These are phyloP conservation scores for Hypseocharis bilobata DNA, from an alignment of 441 rosid genomes.

Conservation along the genomic window DNA sequence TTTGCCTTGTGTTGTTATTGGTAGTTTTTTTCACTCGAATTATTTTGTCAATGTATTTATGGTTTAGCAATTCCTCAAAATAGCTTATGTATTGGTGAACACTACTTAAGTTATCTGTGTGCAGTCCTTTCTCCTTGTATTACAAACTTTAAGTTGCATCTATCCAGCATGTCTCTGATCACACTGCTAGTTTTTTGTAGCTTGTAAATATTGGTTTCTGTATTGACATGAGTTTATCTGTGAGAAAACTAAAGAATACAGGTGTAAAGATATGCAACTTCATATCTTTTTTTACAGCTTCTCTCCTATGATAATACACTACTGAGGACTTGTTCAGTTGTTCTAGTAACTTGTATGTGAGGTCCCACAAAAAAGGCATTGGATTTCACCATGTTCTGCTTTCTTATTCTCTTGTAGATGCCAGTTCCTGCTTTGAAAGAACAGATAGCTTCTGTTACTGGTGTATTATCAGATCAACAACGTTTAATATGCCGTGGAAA, in stretches of 20 bases:
- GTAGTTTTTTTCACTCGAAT: background rate
- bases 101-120: background rate
- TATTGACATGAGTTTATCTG: background rate
- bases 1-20: background rate
- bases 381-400: background rate
- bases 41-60: background rate
- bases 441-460: conserved; percentile 84
- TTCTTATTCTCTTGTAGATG: conserved; percentile 38
- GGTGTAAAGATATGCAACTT: background rate
- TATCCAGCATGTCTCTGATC: conserved; percentile 1
- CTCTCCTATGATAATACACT: background rate
- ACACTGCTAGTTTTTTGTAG: background rate
- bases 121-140: background rate
- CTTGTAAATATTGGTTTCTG: background rate
- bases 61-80: background rate
- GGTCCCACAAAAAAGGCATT: background rate
- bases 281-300: background rate
- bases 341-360: background rate
- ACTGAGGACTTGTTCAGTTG: background rate
- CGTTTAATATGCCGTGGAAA: conserved; percentile 88
- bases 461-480: conserved; percentile 83
- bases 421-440: conserved; percentile 92
- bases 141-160: conserved; percentile 4
- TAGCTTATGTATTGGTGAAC: background rate
- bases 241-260: background rate